Base-by-base conservation (phyloP, 2,329 filamentous ascomycete species). In the Periconia macrospinosa region DNA sequence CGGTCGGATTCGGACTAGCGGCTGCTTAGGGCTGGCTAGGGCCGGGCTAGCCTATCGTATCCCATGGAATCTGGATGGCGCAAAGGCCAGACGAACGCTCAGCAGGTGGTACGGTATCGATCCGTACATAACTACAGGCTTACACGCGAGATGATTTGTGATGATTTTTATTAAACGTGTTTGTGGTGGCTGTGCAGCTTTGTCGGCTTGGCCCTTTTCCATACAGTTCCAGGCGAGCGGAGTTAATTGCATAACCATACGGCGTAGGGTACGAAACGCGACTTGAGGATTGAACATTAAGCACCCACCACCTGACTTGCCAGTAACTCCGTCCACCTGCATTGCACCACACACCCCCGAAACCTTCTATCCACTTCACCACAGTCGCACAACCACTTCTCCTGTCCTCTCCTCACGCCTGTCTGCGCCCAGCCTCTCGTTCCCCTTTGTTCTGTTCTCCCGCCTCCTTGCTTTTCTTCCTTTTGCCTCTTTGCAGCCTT, bases 341-440 rank as follows among this genome's bases (percentile, higher is more conserved):
- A 27, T 27, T 27, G 23, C 23, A 27, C 23, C 3, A 3, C 23
- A 27, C 23, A 27, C 15, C 33, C 33, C 33, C 33, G 6, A n/a
- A 37, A 37, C 33, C 33, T 37, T 37, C 33, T 37, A 37, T 14
- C 33, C 33, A 37, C 33, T 37, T 37, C 33, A 37, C 33, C 11
- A 3, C 33, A 10, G 5, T 37, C 33, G 33, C 33, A 37, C 33
- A 27, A 6, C 33, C 33, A 37, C 33, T 13, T n/a, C 33, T n/a
- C 33, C 33, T 37, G 3, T 14, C 33, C 33, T 37, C 33, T 6
- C 33, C 33, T 37, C 33, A 37, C 33, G 54, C 55, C 50, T 42
- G 43, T 47, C 57, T 50, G 41, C 53, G 43, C 41, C 41, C 30
- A 40, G 45, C 33, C 47, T 49, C n/a, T 43, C 47, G 37, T 47